phyloP scores from a whole-genome alignment of 1,284 basidiomycete species.

The Chalciporus sp. region DNA sequence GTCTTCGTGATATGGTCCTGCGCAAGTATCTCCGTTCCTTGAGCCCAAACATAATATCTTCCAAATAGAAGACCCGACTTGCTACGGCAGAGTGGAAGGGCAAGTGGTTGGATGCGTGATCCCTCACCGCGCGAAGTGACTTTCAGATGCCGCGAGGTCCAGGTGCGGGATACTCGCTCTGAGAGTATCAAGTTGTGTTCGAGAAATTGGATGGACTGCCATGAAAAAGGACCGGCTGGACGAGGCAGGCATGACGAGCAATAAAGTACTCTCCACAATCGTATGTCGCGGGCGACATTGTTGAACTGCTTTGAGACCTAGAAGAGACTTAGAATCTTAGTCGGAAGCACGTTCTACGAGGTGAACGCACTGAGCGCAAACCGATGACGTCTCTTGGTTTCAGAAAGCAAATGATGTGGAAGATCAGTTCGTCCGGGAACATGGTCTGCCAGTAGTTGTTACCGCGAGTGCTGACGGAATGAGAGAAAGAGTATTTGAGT shows the following conservation, averaged over 20 bases:
- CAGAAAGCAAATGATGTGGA: slow-evolving; percentile 17
- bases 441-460: no score
- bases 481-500: no score
- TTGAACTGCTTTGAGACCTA: slow-evolving; percentile 27
- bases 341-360: neutral
- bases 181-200: slow-evolving; percentile 20
- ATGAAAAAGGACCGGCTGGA: slow-evolving; percentile 27
- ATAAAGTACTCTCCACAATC: slow-evolving; percentile 22
- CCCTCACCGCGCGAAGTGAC: slow-evolving; percentile 14
- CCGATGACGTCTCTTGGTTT: slow-evolving; percentile 18
- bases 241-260: slow-evolving; percentile 20
- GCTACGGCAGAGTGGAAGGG: slow-evolving; percentile 13
- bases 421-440: slow-evolving; percentile 26
- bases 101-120: slow-evolving; percentile 15
- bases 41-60: slow-evolving; percentile 27
- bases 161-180: slow-evolving; percentile 22
- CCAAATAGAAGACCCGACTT: slow-evolving; percentile 24
- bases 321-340: slow-evolving; percentile 7
- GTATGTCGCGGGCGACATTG: slow-evolving; percentile 16
- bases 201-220: slow-evolving; percentile 26
- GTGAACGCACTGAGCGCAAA: slow-evolving; percentile 20
- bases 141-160: slow-evolving; percentile 22
- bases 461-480: no score
- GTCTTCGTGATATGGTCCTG: slow-evolving; percentile 25
- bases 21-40: slow-evolving; percentile 22